phyloP scores from a whole-genome alignment of 1,139 yeast genomes.

The Pneumocystis murina region DNA sequence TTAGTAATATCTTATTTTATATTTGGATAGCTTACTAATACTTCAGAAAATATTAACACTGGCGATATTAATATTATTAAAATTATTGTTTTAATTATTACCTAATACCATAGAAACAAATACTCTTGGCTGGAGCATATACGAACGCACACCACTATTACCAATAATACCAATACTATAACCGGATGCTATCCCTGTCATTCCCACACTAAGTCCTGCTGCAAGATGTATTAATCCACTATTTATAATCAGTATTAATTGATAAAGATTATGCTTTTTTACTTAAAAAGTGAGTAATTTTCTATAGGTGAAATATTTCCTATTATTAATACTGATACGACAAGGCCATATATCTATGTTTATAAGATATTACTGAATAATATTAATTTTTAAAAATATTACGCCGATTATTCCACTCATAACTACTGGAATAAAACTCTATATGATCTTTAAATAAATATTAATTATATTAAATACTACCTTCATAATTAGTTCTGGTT shows the following conservation, averaged over 20 bases:
- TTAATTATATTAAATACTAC: conserved; percentile 16
- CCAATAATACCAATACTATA: conserved; percentile 98
- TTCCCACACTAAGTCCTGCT: conserved; percentile 95
- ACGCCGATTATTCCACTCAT: conserved; percentile 99
- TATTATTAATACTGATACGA: conserved; percentile 88
- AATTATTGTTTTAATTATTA: not conserved
- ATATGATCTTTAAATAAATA: not conserved
- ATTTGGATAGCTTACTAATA: not conserved
- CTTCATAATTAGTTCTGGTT: conserved; percentile 25
- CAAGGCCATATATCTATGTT: conserved; percentile 66
- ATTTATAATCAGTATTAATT: not conserved
- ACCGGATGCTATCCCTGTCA: conserved; percentile 95
- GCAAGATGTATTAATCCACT: conserved; percentile 95
- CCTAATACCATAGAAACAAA: conserved; percentile 78
- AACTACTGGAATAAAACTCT: conserved; percentile 69
- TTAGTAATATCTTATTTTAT: not conserved
- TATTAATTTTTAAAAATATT: not conserved
- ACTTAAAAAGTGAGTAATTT: conserved; percentile 71
- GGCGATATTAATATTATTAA: not conserved
- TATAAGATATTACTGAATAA: not conserved
- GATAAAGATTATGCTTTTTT: not conserved
- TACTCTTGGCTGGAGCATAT: conserved; percentile 89
- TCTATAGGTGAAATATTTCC: conserved; percentile 59
- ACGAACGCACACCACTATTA: conserved; percentile 96
- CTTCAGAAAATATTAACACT: not conserved